A percentile compares a stretch with the other conserved stretches of the same genome.
These are phyloP conservation scores for Blastobotrys buckinghamii DNA, from an alignment of 1,139 yeast genomes.

Conservation along the genomic window DNA sequence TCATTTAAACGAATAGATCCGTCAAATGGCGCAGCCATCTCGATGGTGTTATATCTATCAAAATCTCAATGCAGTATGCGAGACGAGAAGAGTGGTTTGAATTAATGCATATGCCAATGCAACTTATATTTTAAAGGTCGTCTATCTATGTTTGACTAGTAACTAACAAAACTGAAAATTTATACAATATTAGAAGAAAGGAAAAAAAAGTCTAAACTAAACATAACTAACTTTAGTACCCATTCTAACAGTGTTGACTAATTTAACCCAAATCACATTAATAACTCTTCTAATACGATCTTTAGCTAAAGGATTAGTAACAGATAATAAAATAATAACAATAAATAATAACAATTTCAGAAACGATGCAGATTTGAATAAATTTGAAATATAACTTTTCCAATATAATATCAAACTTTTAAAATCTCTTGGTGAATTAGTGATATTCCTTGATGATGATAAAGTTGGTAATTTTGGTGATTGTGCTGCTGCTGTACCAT, in stretches of 20 bases:
- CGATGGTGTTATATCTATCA: too few species aligned
- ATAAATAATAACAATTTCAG: constrained; percentile 16
- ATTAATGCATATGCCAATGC: constrained; percentile 5
- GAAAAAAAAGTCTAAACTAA: constrained; percentile 12
- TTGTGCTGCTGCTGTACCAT: neutral
- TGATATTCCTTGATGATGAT: constrained; percentile 1
- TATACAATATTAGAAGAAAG: too few species aligned
- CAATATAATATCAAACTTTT: constrained; percentile 12
- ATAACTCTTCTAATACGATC: constrained; percentile 13
- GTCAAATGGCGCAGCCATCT: too few species aligned
- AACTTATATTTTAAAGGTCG: too few species aligned
- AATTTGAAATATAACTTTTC: constrained; percentile 9
- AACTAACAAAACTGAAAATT: too few species aligned
- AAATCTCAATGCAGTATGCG: too few species aligned
- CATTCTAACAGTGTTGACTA: constrained; percentile 21
- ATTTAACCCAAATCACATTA: constrained; percentile 17
- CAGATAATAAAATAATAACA: constrained; percentile 17
- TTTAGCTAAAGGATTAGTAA: constrained; percentile 17
- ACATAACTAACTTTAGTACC: constrained; percentile 26
- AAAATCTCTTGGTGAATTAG: constrained; percentile 5
- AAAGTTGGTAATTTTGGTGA: neutral
- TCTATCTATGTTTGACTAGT: too few species aligned
- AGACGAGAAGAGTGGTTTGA: neutral
- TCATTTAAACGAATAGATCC: too few species aligned
- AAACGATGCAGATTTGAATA: constrained; percentile 10